phyloP scores from a whole-genome alignment of 805 yeast species.

The Starmerella asiatica region DNA sequence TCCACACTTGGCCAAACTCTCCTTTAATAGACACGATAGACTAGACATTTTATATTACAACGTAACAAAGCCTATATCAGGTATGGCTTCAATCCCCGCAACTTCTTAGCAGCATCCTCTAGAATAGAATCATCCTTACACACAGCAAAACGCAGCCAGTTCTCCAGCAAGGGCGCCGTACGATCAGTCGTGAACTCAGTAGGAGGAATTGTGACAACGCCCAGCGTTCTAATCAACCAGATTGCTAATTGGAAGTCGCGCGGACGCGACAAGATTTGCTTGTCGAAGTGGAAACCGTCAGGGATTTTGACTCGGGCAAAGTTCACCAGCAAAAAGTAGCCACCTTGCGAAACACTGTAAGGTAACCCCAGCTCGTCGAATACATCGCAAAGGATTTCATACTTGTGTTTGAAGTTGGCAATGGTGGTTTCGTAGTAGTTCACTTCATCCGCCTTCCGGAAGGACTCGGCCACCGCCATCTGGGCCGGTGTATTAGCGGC shows the following conservation, averaged over 20 bases:
- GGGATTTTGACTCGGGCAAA: constrained; percentile 75
- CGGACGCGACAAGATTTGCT: constrained; percentile 51
- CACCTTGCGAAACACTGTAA: constrained; percentile 84
- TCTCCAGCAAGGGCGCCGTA: constrained; percentile 64
- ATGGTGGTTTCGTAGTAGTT: constrained; percentile 62
- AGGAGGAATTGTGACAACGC: constrained; percentile 95
- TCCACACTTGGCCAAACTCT: constrained; percentile 92
- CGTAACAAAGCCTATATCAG: constrained; percentile 22
- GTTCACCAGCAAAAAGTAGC: constrained; percentile 82
- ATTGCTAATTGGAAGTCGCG: constrained; percentile 79
- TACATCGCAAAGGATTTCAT: constrained; percentile 53
- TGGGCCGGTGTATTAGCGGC: constrained; percentile 84
- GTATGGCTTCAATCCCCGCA: constrained; percentile 56
- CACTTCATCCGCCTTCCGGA: constrained; percentile 45
- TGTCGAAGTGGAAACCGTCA: constrained; percentile 54
- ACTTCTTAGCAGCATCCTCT: constrained; percentile 66
- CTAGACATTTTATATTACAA: neutral
- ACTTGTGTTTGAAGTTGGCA: constrained; percentile 54
- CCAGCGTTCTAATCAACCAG: constrained; percentile 85
- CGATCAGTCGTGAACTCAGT: constrained; percentile 75
- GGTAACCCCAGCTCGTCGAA: constrained; percentile 84
- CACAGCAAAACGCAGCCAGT: constrained; percentile 83
- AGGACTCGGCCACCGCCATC: constrained; percentile 76
- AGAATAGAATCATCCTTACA: constrained; percentile 81
- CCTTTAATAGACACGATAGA: constrained; percentile 29